These are phyloP conservation scores for Casuarina glauca DNA, from an alignment of 306 rosid genomes.

Conservation along the genomic window DNA sequence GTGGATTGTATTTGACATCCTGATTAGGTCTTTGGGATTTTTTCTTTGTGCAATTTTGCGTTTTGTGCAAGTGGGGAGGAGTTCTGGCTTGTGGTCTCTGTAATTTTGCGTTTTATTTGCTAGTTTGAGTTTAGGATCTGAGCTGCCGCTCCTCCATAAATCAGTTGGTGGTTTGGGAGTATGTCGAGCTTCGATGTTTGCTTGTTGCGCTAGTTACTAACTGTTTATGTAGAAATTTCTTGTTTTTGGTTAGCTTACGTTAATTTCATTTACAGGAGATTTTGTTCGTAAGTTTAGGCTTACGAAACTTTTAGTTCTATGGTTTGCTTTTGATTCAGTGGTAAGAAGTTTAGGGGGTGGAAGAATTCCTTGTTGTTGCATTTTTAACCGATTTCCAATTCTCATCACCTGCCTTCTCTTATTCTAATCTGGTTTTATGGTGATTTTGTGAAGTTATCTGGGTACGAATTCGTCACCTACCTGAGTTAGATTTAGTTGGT, in stretches of 20 bases:
- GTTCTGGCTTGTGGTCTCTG: neutral
- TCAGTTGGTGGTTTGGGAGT: neutral
- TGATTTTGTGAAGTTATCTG: neutral
- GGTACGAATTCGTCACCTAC: neutral
- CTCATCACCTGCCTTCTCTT: neutral
- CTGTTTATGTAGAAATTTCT: neutral
- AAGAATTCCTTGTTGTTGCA: neutral
- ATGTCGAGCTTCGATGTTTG: neutral
- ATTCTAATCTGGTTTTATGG: neutral
- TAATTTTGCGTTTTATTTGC: neutral
- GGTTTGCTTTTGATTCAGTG: neutral
- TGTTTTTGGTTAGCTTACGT: neutral
- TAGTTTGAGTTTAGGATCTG: neutral
- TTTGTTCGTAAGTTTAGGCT: neutral
- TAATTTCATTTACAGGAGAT: neutral
- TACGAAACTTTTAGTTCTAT: neutral
- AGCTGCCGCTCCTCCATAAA: neutral
- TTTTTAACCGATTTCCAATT: neutral
- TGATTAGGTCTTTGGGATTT: constrained; percentile 5
- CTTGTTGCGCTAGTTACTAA: neutral
- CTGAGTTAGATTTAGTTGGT: neutral
- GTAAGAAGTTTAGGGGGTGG: neutral
- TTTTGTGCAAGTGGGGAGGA: neutral
- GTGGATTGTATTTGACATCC: neutral
- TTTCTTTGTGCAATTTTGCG: neutral